These are phyloP conservation scores for Kockiozyma suomiensis DNA, from an alignment of 805 yeast species.

Conservation along the genomic window DNA sequence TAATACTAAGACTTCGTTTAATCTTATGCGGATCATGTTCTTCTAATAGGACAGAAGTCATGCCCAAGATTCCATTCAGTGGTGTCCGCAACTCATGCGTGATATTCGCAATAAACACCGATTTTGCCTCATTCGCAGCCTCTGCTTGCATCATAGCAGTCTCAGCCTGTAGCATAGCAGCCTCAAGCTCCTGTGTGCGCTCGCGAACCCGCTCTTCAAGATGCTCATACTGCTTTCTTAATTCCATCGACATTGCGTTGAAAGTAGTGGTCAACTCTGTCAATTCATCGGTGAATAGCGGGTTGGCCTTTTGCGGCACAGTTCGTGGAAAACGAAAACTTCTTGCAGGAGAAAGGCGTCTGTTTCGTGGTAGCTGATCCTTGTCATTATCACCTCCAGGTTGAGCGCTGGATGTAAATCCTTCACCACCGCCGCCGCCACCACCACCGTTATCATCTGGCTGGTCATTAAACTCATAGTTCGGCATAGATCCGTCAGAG, in stretches of 20 bases:
- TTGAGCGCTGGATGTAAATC: background rate
- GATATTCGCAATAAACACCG: conserved; percentile 88
- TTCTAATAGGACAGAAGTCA: conserved; percentile 92
- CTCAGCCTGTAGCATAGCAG: conserved; percentile 37
- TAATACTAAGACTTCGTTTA: conserved; percentile 74
- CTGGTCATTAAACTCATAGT: background rate
- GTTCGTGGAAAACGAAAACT: conserved; percentile 27
- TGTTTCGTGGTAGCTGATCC: background rate
- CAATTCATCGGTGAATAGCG: conserved; percentile 67
- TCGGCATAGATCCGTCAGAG: background rate
- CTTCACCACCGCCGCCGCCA: conserved; percentile 4
- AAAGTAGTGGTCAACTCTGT: conserved; percentile 87
- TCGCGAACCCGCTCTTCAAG: conserved; percentile 85
- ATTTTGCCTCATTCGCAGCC: conserved; percentile 93
- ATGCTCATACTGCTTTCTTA: conserved; percentile 79
- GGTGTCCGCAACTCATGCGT: conserved; percentile 96
- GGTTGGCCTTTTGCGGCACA: conserved; percentile 37
- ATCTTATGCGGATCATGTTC: conserved; percentile 71
- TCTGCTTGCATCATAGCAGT: conserved; percentile 53
- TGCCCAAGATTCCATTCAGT: conserved; percentile 91
- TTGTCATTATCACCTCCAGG: background rate
- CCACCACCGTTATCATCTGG: background rate
- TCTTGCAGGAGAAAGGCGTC: background rate
- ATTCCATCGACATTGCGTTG: conserved; percentile 86
- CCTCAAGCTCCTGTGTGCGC: conserved; percentile 85